Base-by-base conservation (phyloP, 139 green algal species). In the Choricystis sp. region DNA sequence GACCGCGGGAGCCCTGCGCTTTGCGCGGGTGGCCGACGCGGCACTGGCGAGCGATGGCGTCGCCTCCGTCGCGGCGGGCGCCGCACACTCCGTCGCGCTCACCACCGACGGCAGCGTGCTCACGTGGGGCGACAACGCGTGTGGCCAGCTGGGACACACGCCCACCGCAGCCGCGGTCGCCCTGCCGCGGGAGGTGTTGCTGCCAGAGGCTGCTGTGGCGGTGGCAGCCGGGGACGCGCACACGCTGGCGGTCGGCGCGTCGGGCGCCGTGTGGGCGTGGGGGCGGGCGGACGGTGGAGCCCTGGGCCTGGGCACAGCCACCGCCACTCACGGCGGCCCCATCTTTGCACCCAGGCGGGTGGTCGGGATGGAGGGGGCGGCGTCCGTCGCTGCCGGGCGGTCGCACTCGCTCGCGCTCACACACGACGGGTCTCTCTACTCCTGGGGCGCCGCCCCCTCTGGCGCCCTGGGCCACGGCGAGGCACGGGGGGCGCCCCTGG, bases 391-490 rank as follows among this genome's bases (percentile, higher is more conserved):
- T 5, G 84, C 82, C 19, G 87, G 87, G 9, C 60, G 60, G 1
- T 55, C 66, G 3, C 87, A 94, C 67, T 86, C 79, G 9, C 71
- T 93, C 63, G 84, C 82, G 5, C 74, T 93, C 27, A 80, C 79
- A 1, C 72, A 73, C 26, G 81, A 91, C 60, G 87, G 87, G 23
- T 83, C 75, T 23, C 72, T 94, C 1, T 93, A 82, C 71, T 85
- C 81, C 0, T 94, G 85, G 85, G 84, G 84, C 20, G 69, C 79
- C 61, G 76, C 74, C 14, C 60, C 49, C 2, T 67, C 64, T 55
- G 85, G 85, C 1, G 83, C 90, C 75, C 80, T 90, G 14, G 85
- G 85, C 4, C 79, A 89, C 66, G 66, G 40, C 3, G n/a, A 63
- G 19, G 60, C 86, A 59, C 73, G 80, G 5, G 63, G 31, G 21